Conservation (phyloP, 1,284 basidiomycete species). For the Amylostereum areolatum region DNA sequence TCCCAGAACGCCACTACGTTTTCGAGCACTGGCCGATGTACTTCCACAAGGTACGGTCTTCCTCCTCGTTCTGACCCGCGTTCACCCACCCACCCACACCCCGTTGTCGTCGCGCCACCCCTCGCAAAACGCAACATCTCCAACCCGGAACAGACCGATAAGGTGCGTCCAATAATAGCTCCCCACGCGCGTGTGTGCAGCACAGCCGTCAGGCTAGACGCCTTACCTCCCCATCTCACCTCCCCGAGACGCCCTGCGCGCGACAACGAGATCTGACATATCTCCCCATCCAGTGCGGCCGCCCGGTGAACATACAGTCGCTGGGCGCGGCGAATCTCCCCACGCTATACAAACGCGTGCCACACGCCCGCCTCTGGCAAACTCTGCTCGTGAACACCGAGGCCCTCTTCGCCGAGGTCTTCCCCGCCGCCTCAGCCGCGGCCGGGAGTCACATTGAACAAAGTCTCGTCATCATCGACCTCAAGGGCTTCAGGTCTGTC, state of each 20-base stretch:
- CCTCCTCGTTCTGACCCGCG: too few species aligned
- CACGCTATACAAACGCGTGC: slow-evolving; percentile 53
- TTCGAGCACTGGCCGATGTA: slow-evolving; percentile 71
- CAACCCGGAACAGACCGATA: slow-evolving; percentile 42
- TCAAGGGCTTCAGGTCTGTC: slow-evolving; percentile 60
- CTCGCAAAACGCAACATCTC: background rate
- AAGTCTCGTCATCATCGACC: slow-evolving; percentile 58
- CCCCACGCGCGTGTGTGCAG: too few species aligned
- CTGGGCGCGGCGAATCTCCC: slow-evolving; percentile 56
- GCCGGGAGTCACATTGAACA: slow-evolving; percentile 45
- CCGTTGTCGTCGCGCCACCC: background rate
- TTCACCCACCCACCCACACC: background rate
- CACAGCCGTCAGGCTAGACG: too few species aligned
- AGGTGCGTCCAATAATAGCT: slow-evolving; percentile 29
- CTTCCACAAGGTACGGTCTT: slow-evolving; percentile 55
- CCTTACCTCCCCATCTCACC: too few species aligned
- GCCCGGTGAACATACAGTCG: slow-evolving; percentile 60
- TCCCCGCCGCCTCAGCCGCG: slow-evolving; percentile 54
- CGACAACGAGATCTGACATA: too few species aligned
- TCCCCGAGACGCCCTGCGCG: too few species aligned
- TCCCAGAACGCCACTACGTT: slow-evolving; percentile 58
- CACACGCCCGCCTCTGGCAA: slow-evolving; percentile 60
- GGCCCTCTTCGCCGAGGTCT: slow-evolving; percentile 53
- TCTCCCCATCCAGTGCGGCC: slow-evolving; percentile 42
- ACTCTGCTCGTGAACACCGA: slow-evolving; percentile 58